A percentile compares a stretch with the other conserved stretches of the same genome.
Evolutionary conservation across 2,329 filamentous ascomycete genomes (phyloP).

Genomic region (Falciphora oryzae): DNA sequence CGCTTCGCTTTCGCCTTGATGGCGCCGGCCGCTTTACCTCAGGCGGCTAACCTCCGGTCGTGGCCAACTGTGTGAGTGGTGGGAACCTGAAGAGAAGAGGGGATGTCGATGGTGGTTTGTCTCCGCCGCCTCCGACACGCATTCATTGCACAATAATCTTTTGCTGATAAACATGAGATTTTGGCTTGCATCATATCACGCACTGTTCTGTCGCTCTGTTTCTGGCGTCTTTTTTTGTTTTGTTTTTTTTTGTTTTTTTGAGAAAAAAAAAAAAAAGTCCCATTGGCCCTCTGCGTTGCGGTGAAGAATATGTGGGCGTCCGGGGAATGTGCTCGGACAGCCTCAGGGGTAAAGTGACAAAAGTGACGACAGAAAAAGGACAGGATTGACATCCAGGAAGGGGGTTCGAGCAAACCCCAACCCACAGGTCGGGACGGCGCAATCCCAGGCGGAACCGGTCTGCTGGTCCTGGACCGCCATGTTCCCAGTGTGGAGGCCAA

Average conservation of each 20-base stretch:
- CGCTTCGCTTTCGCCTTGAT: background rate
- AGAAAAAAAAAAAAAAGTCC: no score
- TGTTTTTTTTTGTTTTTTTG: background rate
- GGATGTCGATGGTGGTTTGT: background rate
- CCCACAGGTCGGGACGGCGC: background rate
- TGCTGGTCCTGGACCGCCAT: background rate
- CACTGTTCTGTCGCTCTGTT: background rate
- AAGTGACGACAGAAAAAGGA: background rate
- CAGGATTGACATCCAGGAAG: background rate
- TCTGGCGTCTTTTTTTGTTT: background rate
- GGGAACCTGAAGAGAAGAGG: background rate
- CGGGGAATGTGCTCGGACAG: background rate
- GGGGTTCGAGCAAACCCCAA: constrained; percentile 1
- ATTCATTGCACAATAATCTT: background rate
- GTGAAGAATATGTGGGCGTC: background rate
- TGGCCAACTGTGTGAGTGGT: background rate
- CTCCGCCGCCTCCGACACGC: background rate
- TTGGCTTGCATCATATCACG: background rate
- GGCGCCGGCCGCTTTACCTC: background rate
- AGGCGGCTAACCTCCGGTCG: background rate
- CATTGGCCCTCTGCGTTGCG: background rate
- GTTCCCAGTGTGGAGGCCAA: background rate
- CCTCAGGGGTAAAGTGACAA: constrained; percentile 1
- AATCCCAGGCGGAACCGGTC: background rate
- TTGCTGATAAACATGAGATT: background rate